Conservation (phyloP, 2,329 filamentous ascomycete genomes). For the Torrubiellomyces zombiae region DNA sequence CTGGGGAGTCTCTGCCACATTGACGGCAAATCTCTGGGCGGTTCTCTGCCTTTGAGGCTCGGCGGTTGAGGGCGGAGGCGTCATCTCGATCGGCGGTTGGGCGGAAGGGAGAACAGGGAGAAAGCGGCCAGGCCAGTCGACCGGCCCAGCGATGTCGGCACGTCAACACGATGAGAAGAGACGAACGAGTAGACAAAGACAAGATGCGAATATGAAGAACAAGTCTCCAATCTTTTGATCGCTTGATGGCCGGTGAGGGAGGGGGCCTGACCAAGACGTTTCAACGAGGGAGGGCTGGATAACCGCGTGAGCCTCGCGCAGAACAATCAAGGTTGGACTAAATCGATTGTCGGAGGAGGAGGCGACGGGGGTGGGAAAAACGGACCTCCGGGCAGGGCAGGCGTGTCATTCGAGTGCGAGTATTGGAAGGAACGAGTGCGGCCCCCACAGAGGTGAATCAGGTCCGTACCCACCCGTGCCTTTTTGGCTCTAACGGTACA, state of each 20-base stretch:
- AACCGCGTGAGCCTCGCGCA: conserved; percentile 7
- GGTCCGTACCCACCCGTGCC: too few relatives aligned
- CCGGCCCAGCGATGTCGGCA: neutral
- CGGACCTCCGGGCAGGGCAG: neutral
- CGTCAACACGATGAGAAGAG: neutral
- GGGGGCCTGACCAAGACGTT: too few relatives aligned
- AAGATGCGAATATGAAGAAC: too few relatives aligned
- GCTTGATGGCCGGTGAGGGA: too few relatives aligned
- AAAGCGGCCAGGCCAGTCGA: conserved; percentile 3
- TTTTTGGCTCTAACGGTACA: too few relatives aligned
- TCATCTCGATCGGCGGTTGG: conserved; percentile 15
- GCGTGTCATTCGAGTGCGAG: too few relatives aligned
- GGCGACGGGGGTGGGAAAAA: conserved; percentile 2
- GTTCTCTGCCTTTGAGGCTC: conserved; percentile 17
- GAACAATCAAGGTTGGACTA: too few relatives aligned
- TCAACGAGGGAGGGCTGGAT: too few relatives aligned
- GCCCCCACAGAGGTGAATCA: too few relatives aligned
- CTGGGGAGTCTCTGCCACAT: conserved; percentile 24
- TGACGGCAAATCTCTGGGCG: conserved; percentile 27
- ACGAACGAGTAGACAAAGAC: neutral
- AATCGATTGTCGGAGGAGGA: conserved; percentile 2
- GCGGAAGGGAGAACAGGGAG: conserved; percentile 3
- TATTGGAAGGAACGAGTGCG: too few relatives aligned
- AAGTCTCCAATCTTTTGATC: too few relatives aligned
- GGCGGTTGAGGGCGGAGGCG: conserved; percentile 16